phyloP scores from a whole-genome alignment of 805 yeast species.

The Ogataea methanolica region DNA sequence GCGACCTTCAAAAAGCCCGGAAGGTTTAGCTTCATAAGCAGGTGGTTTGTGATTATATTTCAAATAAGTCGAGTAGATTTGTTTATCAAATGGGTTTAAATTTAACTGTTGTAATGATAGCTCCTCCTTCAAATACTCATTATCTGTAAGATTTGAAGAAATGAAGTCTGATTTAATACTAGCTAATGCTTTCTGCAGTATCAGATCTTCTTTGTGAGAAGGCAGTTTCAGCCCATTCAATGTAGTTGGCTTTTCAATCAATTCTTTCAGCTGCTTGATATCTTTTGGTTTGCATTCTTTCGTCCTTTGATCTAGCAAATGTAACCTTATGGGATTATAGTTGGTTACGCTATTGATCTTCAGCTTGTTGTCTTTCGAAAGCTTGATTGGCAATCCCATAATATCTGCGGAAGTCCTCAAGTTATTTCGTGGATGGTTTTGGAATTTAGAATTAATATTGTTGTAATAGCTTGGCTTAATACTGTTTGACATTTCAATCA shows the following conservation, averaged over 20 bases:
- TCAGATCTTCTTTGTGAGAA: slow-evolving; percentile 4
- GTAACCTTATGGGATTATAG: slow-evolving; percentile 13
- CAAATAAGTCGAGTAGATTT: slow-evolving; percentile 1
- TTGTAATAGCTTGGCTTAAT: slow-evolving; percentile 15
- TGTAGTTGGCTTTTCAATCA: background rate
- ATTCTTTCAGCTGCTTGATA: background rate
- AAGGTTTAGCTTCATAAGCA: background rate
- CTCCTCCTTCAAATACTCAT: slow-evolving; percentile 1
- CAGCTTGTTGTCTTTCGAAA: slow-evolving; percentile 2
- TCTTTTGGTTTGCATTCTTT: background rate
- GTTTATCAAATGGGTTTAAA: slow-evolving; percentile 1
- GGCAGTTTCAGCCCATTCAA: slow-evolving; percentile 4
- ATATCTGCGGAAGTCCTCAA: background rate
- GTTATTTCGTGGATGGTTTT: background rate
- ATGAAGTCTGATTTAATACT: slow-evolving; percentile 3
- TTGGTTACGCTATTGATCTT: slow-evolving; percentile 13
- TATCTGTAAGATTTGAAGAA: background rate
- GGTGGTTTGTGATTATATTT: background rate
- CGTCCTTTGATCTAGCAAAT: background rate
- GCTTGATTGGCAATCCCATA: background rate
- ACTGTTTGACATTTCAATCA: slow-evolving; percentile 12
- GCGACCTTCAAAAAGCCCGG: no score
- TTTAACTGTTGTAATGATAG: slow-evolving; percentile 1
- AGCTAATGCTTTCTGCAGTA: slow-evolving; percentile 4
- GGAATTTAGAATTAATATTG: background rate